A percentile compares a stretch with the other conserved stretches of the same genome.
Conservation (phyloP, 352 stramenopile species). For the Pythium dissimile region DNA sequence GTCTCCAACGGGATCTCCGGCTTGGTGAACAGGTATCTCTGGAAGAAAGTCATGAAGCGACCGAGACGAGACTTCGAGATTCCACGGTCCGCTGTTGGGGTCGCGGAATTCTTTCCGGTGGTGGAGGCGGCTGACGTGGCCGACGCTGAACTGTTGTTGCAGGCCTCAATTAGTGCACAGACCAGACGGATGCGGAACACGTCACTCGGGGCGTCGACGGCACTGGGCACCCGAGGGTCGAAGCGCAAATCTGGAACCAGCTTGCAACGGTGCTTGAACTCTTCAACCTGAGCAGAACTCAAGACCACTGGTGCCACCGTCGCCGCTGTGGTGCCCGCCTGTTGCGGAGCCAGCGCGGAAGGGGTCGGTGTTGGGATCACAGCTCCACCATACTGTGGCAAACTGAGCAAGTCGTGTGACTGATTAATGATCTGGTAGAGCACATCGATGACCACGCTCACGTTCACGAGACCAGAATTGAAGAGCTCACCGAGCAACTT, state of each 20-base stretch:
- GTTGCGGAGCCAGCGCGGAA: no score
- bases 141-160: slow-evolving; percentile 40
- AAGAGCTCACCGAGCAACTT: slow-evolving; percentile 95
- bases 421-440: slow-evolving; percentile 95
- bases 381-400: slow-evolving; percentile 54
- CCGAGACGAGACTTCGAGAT: slow-evolving; percentile 85
- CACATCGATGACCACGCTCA: slow-evolving; percentile 91
- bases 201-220: slow-evolving; percentile 89
- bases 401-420: slow-evolving; percentile 89
- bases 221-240: slow-evolving; percentile 85
- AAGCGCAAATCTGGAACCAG: slow-evolving; percentile 78
- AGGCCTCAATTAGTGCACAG: slow-evolving; percentile 91
- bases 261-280: slow-evolving; percentile 60
- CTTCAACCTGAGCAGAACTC: slow-evolving; percentile 33
- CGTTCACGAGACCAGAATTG: slow-evolving; percentile 88
- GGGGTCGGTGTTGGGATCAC: no score
- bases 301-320: slow-evolving; percentile 13
- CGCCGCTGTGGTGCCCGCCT: neutral
- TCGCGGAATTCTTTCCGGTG: neutral
- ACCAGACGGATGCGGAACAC: slow-evolving; percentile 94
- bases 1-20: slow-evolving; percentile 92
- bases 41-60: slow-evolving; percentile 92
- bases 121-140: neutral
- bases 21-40: slow-evolving; percentile 97
- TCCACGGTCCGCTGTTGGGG: slow-evolving; percentile 59